These are phyloP conservation scores for Yarrowia osloensis DNA, from an alignment of 805 yeast genomes.

Conservation along the genomic window DNA sequence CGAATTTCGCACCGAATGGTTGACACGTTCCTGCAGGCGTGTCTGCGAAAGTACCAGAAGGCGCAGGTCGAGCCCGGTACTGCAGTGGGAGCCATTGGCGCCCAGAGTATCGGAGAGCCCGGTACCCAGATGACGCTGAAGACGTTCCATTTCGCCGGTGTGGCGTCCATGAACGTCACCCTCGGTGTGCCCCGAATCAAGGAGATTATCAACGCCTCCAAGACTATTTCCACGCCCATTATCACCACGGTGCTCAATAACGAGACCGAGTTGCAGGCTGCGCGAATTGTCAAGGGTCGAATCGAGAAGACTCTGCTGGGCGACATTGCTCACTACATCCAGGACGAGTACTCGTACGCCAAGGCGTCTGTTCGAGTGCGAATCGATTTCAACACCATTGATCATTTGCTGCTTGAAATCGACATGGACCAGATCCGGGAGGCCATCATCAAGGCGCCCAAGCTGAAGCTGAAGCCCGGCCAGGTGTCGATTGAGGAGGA, in stretches of 20 bases:
- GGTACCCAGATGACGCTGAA: constrained; percentile 98
- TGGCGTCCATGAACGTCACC: constrained; percentile 97
- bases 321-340: constrained; percentile 86
- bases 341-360: constrained; percentile 86
- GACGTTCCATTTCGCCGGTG: constrained; percentile 99
- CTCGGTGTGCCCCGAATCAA: constrained; percentile 99
- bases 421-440: constrained; percentile 81
- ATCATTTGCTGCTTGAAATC: constrained; percentile 84
- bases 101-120: constrained; percentile 98
- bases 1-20: constrained; percentile 64
- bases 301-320: constrained; percentile 86
- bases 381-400: constrained; percentile 81
- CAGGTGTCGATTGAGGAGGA: constrained; percentile 70
- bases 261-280: constrained; percentile 93
- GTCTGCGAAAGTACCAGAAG: constrained; percentile 76
- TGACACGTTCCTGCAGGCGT: constrained; percentile 66
- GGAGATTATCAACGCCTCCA: constrained; percentile 97
- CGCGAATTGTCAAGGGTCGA: constrained; percentile 97
- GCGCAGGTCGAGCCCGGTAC: constrained; percentile 99
- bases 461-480: constrained; percentile 73
- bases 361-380: constrained; percentile 78
- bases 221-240: constrained; percentile 92
- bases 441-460: constrained; percentile 83
- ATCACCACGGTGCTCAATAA: constrained; percentile 92
- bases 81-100: constrained; percentile 99